Evolutionary conservation across 2,329 filamentous ascomycete species (phyloP), one percentile per base, ranked within the genome.

Genomic region (Venturia effusa): DNA sequence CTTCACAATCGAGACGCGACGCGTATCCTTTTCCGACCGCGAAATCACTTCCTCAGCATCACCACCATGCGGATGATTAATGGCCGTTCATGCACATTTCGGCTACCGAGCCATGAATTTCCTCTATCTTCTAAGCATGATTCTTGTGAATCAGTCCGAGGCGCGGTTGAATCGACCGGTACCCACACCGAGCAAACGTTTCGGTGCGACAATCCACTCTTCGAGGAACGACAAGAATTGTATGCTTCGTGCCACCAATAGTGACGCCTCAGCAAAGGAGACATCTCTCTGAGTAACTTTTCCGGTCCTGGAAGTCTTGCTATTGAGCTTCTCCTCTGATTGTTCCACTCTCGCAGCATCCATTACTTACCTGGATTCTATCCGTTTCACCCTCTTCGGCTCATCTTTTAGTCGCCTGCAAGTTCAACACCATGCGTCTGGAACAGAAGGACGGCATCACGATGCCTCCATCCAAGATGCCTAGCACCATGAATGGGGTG

Each of bases 401-500:
- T 54, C 43, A 40, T 4, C 40, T 13, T 30, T 59, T 43, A 13
- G 4, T 37, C 27, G n/a, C 48, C 5, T 30, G n/a, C 43, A 55
- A 19, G 55, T 22, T 55, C 40, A 8, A 7, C 1, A 8, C 41
- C 7, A 51, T 63, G 45, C 24, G 39, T 40, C 27, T 39, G 30
- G 45, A 22, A 63, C 15, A 17, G 59, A 34, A 63, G 40, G 61
- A 60, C 37, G 61, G 48, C 8, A 27, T 64, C 22, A 64, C 32
- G n/a, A 73, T 74, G 72, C 68, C 70, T 32, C 70, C 69, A 43
- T 73, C 71, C 19, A 55, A 41, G n/a, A 72, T 71, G 71, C 69
- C 71, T 32, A 70, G 66, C 59, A 66, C 62, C 43, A 62, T 71
- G 41, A 69, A 70, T 55, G 70, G 70, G 55, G 69, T 69, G 63